Evolutionary conservation across 2,329 filamentous ascomycete genomes (phyloP).

Genomic region (Cladosporium sp.): DNA sequence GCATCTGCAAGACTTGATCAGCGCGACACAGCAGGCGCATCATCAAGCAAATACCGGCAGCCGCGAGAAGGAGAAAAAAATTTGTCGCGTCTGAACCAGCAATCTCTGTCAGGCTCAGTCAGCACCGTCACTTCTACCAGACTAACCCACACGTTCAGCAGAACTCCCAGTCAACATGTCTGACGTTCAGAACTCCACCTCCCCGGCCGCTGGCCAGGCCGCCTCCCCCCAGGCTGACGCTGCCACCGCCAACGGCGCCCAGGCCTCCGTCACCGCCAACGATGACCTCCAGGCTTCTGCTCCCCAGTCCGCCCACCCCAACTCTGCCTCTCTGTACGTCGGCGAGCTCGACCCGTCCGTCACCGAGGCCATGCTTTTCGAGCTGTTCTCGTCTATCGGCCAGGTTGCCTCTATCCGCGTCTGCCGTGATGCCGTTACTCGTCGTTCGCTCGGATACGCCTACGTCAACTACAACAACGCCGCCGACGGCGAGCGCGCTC

Average conservation of each 20-base stretch:
- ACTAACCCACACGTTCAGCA: constrained; percentile 13
- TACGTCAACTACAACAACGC: constrained; percentile 99
- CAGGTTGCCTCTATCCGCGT: constrained; percentile 99
- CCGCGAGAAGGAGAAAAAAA: no score
- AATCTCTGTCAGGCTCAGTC: not conserved
- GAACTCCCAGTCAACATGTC: constrained; percentile 30
- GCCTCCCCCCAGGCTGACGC: constrained; percentile 62
- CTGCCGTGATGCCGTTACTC: constrained; percentile 97
- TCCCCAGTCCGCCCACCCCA: constrained; percentile 67
- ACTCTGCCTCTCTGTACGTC: constrained; percentile 97
- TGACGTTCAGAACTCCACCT: constrained; percentile 44
- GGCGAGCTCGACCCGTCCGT: constrained; percentile 97
- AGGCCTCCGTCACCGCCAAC: constrained; percentile 58
- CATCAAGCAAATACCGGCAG: not conserved
- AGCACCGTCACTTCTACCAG: not conserved
- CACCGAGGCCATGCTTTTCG: constrained; percentile 99
- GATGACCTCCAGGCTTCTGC: constrained; percentile 65
- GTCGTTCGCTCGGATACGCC: constrained; percentile 96
- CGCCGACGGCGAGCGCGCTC: constrained; percentile 90
- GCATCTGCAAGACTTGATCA: constrained; percentile 11
- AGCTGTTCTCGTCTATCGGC: constrained; percentile 99
- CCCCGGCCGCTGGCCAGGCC: constrained; percentile 66
- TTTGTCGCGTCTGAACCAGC: not conserved
- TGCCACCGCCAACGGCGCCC: constrained; percentile 52
- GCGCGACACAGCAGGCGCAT: not conserved